Base-by-base conservation (phyloP, 257 asterid genomes). In the Solanum lycopersicoides region DNA sequence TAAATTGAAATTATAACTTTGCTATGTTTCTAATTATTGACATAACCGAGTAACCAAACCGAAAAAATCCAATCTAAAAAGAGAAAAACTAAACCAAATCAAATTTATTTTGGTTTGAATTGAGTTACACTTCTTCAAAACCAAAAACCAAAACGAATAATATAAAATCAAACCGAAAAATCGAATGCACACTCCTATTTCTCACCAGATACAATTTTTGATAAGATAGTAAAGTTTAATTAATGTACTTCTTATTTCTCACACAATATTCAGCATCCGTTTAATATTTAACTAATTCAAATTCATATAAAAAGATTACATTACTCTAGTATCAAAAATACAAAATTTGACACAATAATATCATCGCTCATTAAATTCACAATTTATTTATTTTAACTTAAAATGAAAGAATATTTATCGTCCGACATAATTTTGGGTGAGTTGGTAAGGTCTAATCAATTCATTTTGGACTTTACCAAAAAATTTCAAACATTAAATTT, bases 401-500 rank as follows among this genome's bases (percentile, higher is more conserved):
- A 6, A 2, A 20, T 72, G 1, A 34, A 72, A 18, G 0, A 2
- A 32, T 71, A 71, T 13, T 71, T 32, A 8, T 0, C 42, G 0
- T 11, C 42, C 12, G 23, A 30, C 41, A 15, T 1, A 20, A 4
- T 37, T 35, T 73, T 73, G 9, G 10, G 16, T 73, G 82, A 37
- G 82, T 9, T 35, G 82, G 16, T 37, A 9, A 20, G 82, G 91
- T 92, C 95, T 91, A 93, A 94, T 92, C 83, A 77, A 77, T 44
- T 44, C 63, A 7, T 25, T 77, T 77, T 77, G 83, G n/a, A 32
- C 63, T 77, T 25, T 45, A 14, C 63, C 3, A 12, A 76, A 41
- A 35, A 18, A 35, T 2, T 18, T 35, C 28, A 73, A 73, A 72
- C 44, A 34, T 9, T 4, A 34, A 16, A 9, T 0, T 0, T 37